phyloP scores from a whole-genome alignment of 2,329 filamentous ascomycete genomes.

The Talaromyces sp. region DNA sequence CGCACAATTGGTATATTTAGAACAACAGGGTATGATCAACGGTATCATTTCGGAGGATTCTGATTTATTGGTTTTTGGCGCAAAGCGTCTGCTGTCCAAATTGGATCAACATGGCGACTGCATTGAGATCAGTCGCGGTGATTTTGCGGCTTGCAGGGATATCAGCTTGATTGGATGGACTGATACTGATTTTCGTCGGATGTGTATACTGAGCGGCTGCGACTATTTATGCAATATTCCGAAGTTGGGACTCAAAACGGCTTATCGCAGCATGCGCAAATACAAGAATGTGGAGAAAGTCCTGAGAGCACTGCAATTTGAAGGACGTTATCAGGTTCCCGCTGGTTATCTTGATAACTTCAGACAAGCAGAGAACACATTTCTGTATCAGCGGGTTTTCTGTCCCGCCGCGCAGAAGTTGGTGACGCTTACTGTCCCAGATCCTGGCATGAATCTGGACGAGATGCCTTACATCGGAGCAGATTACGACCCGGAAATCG shows the following conservation, averaged over 20 bases:
- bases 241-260: constrained; percentile 86
- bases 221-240: constrained; percentile 87
- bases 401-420: constrained; percentile 68
- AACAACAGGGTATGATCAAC: constrained; percentile 73
- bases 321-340: constrained; percentile 77
- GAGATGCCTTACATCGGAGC: constrained; percentile 78
- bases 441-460: constrained; percentile 57
- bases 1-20: constrained; percentile 91
- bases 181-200: constrained; percentile 81
- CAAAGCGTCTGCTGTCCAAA: constrained; percentile 85
- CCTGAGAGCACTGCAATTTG: constrained; percentile 77
- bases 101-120: constrained; percentile 90
- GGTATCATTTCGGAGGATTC: constrained; percentile 96
- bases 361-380: constrained; percentile 82
- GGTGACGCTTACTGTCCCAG: constrained; percentile 68
- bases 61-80: constrained; percentile 90
- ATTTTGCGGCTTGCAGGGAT: constrained; percentile 84
- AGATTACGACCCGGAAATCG: constrained; percentile 63
- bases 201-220: constrained; percentile 95
- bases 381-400: constrained; percentile 90
- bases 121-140: constrained; percentile 80
- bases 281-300: constrained; percentile 81
- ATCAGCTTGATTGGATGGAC: constrained; percentile 88
- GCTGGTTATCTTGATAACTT: constrained; percentile 76
- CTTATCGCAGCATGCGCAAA: constrained; percentile 83